phyloP scores from a whole-genome alignment of 768 basidiomycete species.

The Dictyophora rubrovolvata region DNA sequence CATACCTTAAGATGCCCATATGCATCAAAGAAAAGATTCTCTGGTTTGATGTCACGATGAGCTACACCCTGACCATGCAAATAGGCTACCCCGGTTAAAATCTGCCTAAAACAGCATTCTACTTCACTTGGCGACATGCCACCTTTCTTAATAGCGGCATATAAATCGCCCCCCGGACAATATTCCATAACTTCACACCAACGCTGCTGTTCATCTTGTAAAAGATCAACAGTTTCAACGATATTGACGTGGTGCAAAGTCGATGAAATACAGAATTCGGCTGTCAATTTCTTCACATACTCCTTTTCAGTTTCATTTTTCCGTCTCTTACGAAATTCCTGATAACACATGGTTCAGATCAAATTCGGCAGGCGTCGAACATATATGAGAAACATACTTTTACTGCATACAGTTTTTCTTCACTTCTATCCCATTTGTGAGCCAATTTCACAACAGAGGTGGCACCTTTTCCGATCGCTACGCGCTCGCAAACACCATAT shows the following conservation, averaged over 20 bases:
- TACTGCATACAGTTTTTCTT: slow-evolving; percentile 96
- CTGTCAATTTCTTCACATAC: slow-evolving; percentile 99
- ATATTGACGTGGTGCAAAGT: slow-evolving; percentile 90
- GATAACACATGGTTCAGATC: slow-evolving; percentile 6
- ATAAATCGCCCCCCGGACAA: slow-evolving; percentile 95
- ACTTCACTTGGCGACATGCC: slow-evolving; percentile 86
- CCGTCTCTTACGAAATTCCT: slow-evolving; percentile 97
- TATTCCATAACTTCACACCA: slow-evolving; percentile 99
- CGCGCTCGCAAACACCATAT: slow-evolving; percentile 94
- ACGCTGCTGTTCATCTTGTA: slow-evolving; percentile 93
- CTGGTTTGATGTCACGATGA: slow-evolving; percentile 96
- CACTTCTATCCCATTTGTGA: slow-evolving; percentile 96
- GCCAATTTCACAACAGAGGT: slow-evolving; percentile 93
- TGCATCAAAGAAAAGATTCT: slow-evolving; percentile 91
- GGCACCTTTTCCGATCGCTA: slow-evolving; percentile 97
- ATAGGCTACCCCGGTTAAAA: slow-evolving; percentile 79
- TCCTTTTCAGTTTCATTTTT: slow-evolving; percentile 99
- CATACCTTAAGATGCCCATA: slow-evolving; percentile 86
- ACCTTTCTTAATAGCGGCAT: slow-evolving; percentile 98
- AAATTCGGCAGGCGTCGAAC: not conserved
- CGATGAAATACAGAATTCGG: slow-evolving; percentile 97
- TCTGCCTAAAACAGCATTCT: slow-evolving; percentile 97
- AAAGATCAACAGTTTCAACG: slow-evolving; percentile 96
- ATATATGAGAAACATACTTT: slow-evolving; percentile 54
- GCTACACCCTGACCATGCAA: slow-evolving; percentile 95